Evolutionary conservation across 257 asterid species (phyloP), one percentile per base, ranked within the genome.

Genomic region (Gynochthodes officinalis): DNA sequence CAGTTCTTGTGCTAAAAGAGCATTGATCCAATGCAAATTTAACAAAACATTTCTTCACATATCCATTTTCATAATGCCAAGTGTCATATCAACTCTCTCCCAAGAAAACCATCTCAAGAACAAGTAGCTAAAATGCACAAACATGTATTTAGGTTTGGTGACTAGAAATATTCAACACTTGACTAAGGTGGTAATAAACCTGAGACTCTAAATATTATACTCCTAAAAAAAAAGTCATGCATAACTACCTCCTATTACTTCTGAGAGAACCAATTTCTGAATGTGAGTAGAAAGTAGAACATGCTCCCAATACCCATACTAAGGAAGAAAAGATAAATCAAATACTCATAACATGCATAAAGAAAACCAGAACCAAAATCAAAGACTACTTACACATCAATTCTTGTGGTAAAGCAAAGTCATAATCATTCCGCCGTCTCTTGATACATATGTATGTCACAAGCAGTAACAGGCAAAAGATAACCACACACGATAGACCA

Each of bases 351-450:
- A 50, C 15, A 39, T 37, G 42, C 67, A 5, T 21, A 7, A 50
- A 19, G 14, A 64, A 70, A 40, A 37, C 15, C 43, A 53, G 42
- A 58, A 75, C 13, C n/a, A 39, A 30, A 46, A 69, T 46, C 30
- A 74, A 71, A 42, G 73, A 64, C 44, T 50, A 84, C 97, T 87
- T 84, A 92, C 99, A 83, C 74, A 79, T 81, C 48, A 92, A 69
- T 80, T 95, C 97, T 67, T 77, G 84, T 18, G 99, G 98, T 35
- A 90, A 85, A 61, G 84, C 96, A 67, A 95, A 90, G 84, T 90
- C 99, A 62, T 95, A 95, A 70, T 92, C 96, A 39, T 79, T 86
- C 30, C 65, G 89, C 68, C 87, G 76, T 76, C 92, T 89, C 85
- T 80, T 78, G 78, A 85, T 60, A 84, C 86, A 86, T 76, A 70